Conservation (phyloP, 495 filamentous ascomycete genomes). For the Oidiodendron maius region DNA sequence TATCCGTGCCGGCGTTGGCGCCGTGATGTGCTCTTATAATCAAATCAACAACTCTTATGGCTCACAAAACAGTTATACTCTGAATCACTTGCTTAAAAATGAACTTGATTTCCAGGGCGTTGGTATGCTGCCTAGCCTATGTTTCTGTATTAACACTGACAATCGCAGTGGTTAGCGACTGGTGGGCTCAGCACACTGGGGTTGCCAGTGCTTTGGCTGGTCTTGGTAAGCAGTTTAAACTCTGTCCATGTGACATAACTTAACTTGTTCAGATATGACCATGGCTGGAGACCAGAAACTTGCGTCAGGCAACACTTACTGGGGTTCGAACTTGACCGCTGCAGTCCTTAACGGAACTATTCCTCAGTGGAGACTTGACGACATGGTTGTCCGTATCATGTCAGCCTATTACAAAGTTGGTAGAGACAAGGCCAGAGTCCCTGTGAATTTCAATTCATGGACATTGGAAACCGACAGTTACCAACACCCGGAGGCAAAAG, state of each 20-base stretch:
- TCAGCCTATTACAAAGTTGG: slow-evolving; percentile 82
- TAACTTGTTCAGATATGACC: slow-evolving; percentile 54
- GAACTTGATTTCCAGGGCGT: slow-evolving; percentile 96
- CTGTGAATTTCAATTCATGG: slow-evolving; percentile 88
- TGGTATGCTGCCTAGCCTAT: slow-evolving; percentile 16
- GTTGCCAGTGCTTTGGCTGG: slow-evolving; percentile 74
- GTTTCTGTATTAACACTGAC: slow-evolving; percentile 1
- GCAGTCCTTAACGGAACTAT: slow-evolving; percentile 86
- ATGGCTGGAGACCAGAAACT: slow-evolving; percentile 89
- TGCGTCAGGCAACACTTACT: slow-evolving; percentile 65
- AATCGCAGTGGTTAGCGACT: slow-evolving; percentile 68
- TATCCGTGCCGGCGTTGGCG: slow-evolving; percentile 69
- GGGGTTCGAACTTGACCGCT: slow-evolving; percentile 81
- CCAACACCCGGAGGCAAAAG: slow-evolving; percentile 51
- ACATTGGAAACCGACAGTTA: slow-evolving; percentile 69
- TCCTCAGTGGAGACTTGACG: slow-evolving; percentile 85
- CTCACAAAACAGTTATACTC: slow-evolving; percentile 63
- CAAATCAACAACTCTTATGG: slow-evolving; percentile 71
- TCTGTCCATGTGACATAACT: no score
- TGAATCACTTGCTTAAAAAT: slow-evolving; percentile 82
- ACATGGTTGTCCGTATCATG: slow-evolving; percentile 92
- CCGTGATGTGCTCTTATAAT: slow-evolving; percentile 93
- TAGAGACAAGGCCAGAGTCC: slow-evolving; percentile 35
- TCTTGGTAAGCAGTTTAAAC: slow-evolving; percentile 36
- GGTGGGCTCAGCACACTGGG: slow-evolving; percentile 83